Conservation (phyloP, 768 basidiomycete genomes). For the Lactifluus rugatus region DNA sequence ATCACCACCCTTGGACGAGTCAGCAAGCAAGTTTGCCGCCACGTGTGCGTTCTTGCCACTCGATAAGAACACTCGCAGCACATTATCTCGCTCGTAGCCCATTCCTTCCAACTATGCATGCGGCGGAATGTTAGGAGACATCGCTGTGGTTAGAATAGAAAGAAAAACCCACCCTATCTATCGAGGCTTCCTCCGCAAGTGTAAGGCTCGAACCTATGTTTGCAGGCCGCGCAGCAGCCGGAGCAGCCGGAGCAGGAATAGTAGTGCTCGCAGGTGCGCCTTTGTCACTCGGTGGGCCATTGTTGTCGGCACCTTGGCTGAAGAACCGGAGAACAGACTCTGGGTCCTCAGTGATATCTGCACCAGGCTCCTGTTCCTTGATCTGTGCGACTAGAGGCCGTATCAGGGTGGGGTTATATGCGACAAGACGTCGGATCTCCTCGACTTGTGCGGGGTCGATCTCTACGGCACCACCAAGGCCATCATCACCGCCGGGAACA, state of each 20-base stretch:
- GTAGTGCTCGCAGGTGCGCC: neutral
- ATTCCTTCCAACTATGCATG: neutral
- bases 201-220: neutral
- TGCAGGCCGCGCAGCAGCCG: neutral
- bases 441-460: constrained; percentile 47
- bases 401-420: constrained; percentile 64
- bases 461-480: neutral
- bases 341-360: constrained; percentile 61
- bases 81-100: neutral
- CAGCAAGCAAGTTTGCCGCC: neutral
- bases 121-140: neutral
- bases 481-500: neutral
- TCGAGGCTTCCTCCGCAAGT: neutral
- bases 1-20: neutral
- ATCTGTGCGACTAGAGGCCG: constrained; percentile 82
- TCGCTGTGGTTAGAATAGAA: neutral
- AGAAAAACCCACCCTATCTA: neutral
- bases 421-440: constrained; percentile 64
- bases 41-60: neutral
- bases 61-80: neutral
- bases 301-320: neutral
- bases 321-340: constrained; percentile 40
- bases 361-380: constrained; percentile 58
- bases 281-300: neutral
- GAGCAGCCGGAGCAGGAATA: neutral